phyloP scores from a whole-genome alignment of 2,329 filamentous ascomycete species.

The Pseudogymnoascus verrucosus region DNA sequence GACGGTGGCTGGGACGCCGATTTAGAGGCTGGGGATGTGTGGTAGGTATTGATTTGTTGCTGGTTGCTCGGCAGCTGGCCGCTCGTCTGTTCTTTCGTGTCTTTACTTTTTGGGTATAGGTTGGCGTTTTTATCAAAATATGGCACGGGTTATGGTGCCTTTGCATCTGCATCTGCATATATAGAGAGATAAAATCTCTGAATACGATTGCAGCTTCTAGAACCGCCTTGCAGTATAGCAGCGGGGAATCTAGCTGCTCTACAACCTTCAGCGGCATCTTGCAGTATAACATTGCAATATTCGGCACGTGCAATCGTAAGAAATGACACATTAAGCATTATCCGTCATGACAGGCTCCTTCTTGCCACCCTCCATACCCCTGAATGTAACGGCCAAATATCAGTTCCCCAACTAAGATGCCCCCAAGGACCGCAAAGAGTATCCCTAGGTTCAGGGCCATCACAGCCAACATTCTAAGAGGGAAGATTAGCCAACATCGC shows the following conservation, averaged over 20 bases:
- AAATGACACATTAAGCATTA: too few relatives aligned
- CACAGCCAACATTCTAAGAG: too few relatives aligned
- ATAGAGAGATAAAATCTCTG: not conserved
- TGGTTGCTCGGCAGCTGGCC: not conserved
- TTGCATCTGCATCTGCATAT: not conserved
- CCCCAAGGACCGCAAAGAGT: too few relatives aligned
- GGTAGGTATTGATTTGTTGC: not conserved
- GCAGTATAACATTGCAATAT: not conserved
- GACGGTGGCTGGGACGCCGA: not conserved
- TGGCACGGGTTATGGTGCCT: constrained; percentile 5
- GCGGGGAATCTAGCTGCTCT: not conserved
- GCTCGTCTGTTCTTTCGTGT: not conserved
- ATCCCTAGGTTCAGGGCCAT: too few relatives aligned
- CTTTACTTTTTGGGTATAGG: not conserved
- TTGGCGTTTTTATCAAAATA: not conserved
- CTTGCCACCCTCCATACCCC: too few relatives aligned
- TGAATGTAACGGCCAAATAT: too few relatives aligned
- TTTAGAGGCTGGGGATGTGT: not conserved
- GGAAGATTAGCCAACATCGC: too few relatives aligned
- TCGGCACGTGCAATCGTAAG: not conserved
- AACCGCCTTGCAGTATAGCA: not conserved
- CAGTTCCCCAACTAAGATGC: too few relatives aligned
- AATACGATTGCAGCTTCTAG: not conserved
- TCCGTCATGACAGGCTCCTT: too few relatives aligned
- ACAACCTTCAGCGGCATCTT: not conserved